phyloP scores from a whole-genome alignment of 108 stramenopile species.

The Chaetoceros muelleri region DNA sequence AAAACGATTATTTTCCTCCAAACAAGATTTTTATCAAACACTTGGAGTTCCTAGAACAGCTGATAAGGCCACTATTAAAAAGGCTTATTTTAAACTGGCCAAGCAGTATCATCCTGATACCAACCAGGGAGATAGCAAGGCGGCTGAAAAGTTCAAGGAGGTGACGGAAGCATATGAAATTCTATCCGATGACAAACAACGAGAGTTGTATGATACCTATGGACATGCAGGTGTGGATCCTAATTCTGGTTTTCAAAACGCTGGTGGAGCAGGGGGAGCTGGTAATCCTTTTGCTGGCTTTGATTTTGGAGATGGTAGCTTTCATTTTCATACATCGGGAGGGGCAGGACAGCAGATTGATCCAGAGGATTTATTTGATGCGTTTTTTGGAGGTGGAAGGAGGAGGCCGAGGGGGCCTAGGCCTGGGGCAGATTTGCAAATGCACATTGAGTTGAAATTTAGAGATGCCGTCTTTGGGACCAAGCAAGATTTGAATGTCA shows the following conservation, averaged over 20 bases:
- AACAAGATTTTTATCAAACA: constrained; percentile 92
- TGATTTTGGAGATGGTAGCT: constrained; percentile 61
- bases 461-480: constrained; percentile 85
- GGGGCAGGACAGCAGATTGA: constrained; percentile 52
- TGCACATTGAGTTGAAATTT: constrained; percentile 72
- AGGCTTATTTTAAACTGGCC: constrained; percentile 88
- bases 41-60: constrained; percentile 71
- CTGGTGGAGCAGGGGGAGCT: constrained; percentile 33
- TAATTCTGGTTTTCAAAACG: constrained; percentile 47
- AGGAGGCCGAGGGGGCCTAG: constrained; percentile 62
- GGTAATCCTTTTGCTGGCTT: constrained; percentile 32
- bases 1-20: constrained; percentile 48
- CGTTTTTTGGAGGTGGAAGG: constrained; percentile 63
- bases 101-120: constrained; percentile 96
- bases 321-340: constrained; percentile 46
- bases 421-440: constrained; percentile 82
- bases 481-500: constrained; percentile 65
- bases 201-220: constrained; percentile 80
- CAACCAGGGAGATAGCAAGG: constrained; percentile 61
- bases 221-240: constrained; percentile 90
- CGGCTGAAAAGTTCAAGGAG: constrained; percentile 83
- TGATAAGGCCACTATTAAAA: constrained; percentile 81
- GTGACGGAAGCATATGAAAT: constrained; percentile 94
- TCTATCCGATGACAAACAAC: constrained; percentile 81
- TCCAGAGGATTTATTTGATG: constrained; percentile 82